Evolutionary conservation across 164 flowering plant species (phyloP), one percentile per base, ranked within the genome.

Genomic region (Hamamelis virginiana): DNA sequence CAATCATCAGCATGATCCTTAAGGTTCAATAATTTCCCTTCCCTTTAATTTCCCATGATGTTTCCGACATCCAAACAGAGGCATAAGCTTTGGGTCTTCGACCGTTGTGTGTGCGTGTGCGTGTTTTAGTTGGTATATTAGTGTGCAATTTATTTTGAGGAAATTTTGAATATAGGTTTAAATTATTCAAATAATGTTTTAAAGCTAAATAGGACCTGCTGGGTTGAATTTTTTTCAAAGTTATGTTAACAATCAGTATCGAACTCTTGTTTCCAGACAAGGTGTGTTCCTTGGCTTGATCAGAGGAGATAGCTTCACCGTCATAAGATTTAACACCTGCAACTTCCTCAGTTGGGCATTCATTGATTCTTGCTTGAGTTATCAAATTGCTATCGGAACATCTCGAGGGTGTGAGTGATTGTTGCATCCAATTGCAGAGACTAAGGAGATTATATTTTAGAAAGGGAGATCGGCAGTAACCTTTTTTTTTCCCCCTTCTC

Each of bases 271-370:
- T 71, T 76, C 18, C 94, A 89, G 94, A 87, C 68, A 87, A 86
- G 80, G 84, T 86, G 55, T 89, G 94, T 64, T 85, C 87, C 63
- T 2, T 76, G 69, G 85, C 84, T 67, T 86, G 78, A 86, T 74
- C 63, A 16, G 19, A 48, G 51, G 62, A 23, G 58, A 62, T 13
- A 16, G 51, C 21, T 58, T 16, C n/a, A 56, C 23, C 21, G 63
- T 9, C 56, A 60, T 69, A 63, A 27, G 66, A 11, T 51, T 33
- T 23, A 47, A 71, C 12, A 65, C 61, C 50, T 22, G 12, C 51
- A 62, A 43, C 51, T 62, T 43, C 9, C 51, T 44, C 26, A 9
- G 65, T 43, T 55, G 27, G 14, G 2, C 13, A 10, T 21, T 55
- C 14, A 25, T 26, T 26, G 23, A 56, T 12, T 55, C 16, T 22